These are phyloP conservation scores for Amaranthus cruentus DNA, from an alignment of 148 eudicot genomes.

Conservation along the genomic window DNA sequence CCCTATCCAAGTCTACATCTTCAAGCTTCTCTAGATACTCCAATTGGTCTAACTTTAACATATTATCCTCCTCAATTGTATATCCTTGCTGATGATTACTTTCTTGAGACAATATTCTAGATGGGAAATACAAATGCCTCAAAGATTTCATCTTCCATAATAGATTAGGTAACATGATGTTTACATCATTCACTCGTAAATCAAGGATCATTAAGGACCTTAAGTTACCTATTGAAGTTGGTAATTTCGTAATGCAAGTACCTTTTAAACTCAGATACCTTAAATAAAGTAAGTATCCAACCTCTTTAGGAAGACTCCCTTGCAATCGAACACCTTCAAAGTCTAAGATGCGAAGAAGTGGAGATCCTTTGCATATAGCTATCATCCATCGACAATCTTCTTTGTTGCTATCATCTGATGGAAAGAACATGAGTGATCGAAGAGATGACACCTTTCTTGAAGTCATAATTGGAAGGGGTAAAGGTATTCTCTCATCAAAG, in stretches of 20 bases:
- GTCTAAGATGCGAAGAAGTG: slow-evolving; percentile 13
- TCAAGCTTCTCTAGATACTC: slow-evolving; percentile 8
- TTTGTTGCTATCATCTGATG: no score
- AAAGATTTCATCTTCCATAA: slow-evolving; percentile 10
- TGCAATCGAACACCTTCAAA: background rate
- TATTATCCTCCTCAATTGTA: background rate
- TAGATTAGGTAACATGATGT: background rate
- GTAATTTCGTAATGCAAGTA: background rate
- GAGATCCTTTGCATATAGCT: background rate
- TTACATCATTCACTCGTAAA: background rate
- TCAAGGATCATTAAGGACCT: slow-evolving; percentile 20
- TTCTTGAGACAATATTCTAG: background rate
- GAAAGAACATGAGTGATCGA: slow-evolving; percentile 13
- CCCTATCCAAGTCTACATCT: slow-evolving; percentile 4
- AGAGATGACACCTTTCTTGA: background rate
- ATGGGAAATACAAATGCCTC: slow-evolving; percentile 11
- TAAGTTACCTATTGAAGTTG: slow-evolving; percentile 7
- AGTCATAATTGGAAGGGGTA: background rate
- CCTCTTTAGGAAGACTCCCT: background rate
- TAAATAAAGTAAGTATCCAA: slow-evolving; percentile 6
- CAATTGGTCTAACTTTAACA: background rate
- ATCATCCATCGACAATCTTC: background rate
- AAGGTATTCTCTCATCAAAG: background rate
- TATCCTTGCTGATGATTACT: background rate
- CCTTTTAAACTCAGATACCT: slow-evolving; percentile 13